These are phyloP conservation scores for Trametes cinnabarina DNA, from an alignment of 768 basidiomycete species.

Conservation along the genomic window DNA sequence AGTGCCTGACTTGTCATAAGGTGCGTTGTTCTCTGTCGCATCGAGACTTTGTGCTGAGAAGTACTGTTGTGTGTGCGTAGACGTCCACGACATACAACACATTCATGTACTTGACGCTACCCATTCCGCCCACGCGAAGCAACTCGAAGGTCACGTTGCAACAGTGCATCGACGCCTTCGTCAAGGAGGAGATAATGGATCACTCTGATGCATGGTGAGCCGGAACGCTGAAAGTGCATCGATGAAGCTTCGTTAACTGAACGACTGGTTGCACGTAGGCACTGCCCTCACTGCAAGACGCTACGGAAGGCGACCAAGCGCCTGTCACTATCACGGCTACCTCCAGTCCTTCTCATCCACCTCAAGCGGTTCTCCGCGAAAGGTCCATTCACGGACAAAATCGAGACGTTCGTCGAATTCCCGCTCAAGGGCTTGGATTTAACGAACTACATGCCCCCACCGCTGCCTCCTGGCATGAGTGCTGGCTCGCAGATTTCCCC, in stretches of 20 bases:
- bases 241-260: not conserved
- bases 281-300: constrained; percentile 91
- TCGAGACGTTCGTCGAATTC: constrained; percentile 93
- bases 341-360: constrained; percentile 89
- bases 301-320: constrained; percentile 84
- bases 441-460: constrained; percentile 83
- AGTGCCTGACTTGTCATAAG: constrained; percentile 88
- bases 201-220: constrained; percentile 90
- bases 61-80: constrained; percentile 40
- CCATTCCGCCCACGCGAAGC: constrained; percentile 68
- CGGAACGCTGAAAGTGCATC: not conserved
- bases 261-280: constrained; percentile 48
- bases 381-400: constrained; percentile 92
- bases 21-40: constrained; percentile 43
- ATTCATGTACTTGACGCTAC: constrained; percentile 92
- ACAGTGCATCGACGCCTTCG: constrained; percentile 86
- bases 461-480: constrained; percentile 63
- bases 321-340: constrained; percentile 87
- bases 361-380: constrained; percentile 90
- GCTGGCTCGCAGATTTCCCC: constrained; percentile 40
- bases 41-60: not conserved
- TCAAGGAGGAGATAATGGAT: constrained; percentile 86
- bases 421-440: constrained; percentile 61
- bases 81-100: constrained; percentile 97
- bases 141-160: constrained; percentile 64